These are phyloP conservation scores for Lophiotrema nucula DNA, from an alignment of 495 filamentous ascomycete genomes.

Conservation along the genomic window DNA sequence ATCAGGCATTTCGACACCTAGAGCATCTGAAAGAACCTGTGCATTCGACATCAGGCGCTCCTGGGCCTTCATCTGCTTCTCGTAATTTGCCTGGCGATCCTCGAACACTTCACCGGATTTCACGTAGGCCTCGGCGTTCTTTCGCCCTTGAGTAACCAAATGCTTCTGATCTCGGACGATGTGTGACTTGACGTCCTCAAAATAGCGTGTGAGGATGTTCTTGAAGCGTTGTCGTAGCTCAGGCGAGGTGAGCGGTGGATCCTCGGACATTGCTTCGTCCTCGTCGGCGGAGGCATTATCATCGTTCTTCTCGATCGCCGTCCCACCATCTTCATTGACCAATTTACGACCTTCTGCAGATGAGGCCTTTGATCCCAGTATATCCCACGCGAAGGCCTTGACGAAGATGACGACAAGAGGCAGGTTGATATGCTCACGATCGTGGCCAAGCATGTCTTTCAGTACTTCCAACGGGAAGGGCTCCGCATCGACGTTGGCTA, in stretches of 20 bases:
- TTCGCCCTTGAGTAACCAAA: conserved; percentile 75
- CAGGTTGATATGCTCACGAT: conserved; percentile 87
- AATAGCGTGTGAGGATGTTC: conserved; percentile 83
- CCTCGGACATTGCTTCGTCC: conserved; percentile 48
- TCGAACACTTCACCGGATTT: conserved; percentile 99
- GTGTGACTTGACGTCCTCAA: conserved; percentile 90
- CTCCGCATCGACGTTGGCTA: conserved; percentile 50
- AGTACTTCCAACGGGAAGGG: conserved; percentile 94
- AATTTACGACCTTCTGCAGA: conserved; percentile 74
- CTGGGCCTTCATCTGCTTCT: conserved; percentile 85
- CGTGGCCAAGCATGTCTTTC: conserved; percentile 91
- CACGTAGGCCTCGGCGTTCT: conserved; percentile 97
- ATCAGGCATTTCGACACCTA: conserved; percentile 94
- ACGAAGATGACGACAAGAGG: conserved; percentile 91
- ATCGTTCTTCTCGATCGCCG: conserved; percentile 51
- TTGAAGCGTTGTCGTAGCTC: conserved; percentile 84
- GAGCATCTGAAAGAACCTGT: conserved; percentile 81
- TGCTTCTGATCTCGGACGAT: conserved; percentile 86
- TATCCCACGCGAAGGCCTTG: conserved; percentile 94
- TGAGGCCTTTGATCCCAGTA: conserved; percentile 71
- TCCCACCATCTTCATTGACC: conserved; percentile 83
- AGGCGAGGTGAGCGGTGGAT: conserved; percentile 68
- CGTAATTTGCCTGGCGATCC: conserved; percentile 92
- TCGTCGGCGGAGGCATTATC: conserved; percentile 49
- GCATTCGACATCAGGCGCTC: conserved; percentile 90